Conservation (phyloP, 1,139 yeast genomes). For the Nakaseomyces sp. region DNA sequence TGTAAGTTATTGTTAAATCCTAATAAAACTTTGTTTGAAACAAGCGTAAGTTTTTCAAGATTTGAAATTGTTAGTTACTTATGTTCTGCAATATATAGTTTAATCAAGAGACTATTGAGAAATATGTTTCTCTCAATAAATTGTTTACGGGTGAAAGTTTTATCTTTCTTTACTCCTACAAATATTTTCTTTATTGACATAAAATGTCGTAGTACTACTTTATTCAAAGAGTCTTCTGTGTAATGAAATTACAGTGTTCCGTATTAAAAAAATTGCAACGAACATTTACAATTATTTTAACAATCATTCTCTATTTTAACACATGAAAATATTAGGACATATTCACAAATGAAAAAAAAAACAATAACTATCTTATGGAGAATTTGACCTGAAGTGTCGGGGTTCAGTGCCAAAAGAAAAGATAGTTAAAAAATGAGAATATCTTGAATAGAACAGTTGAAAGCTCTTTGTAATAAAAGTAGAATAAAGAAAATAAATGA, state of each 20-base stretch:
- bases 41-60: neutral
- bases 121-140: no score
- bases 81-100: no score
- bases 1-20: conserved; percentile 53
- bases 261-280: no score
- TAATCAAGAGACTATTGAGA: no score
- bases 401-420: conserved; percentile 49
- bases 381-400: conserved; percentile 73
- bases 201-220: no score
- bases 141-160: neutral
- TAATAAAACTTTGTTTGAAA: conserved; percentile 46
- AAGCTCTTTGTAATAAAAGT: conserved; percentile 3
- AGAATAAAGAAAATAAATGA: conserved; percentile 17
- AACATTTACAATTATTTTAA: no score
- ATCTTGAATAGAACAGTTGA: neutral
- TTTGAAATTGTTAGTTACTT: no score
- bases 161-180: neutral
- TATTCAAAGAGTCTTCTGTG: no score
- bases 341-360: neutral
- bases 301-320: neutral
- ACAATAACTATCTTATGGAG: no score
- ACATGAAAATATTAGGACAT: no score
- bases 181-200: neutral
- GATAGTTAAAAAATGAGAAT: conserved; percentile 5
- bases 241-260: no score